Conservation (phyloP, 2,329 filamentous ascomycete species). For the Exophiala oligosperma region DNA sequence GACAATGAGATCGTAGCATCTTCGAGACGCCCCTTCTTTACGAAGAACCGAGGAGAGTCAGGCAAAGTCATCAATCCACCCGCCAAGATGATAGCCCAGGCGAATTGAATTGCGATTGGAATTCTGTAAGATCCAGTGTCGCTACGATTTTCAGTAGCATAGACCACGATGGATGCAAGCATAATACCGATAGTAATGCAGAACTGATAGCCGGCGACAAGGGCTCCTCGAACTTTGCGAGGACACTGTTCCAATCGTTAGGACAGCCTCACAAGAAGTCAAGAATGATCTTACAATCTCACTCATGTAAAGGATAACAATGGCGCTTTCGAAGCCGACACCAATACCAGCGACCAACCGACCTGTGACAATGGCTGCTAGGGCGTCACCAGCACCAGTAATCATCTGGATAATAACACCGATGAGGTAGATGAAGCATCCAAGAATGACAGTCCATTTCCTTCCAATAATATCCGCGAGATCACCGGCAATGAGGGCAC, state of each 20-base stretch:
- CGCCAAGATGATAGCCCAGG: conserved; percentile 72
- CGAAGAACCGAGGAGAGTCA: conserved; percentile 82
- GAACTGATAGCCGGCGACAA: conserved; percentile 83
- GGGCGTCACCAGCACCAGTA: conserved; percentile 37
- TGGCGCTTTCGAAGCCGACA: conserved; percentile 77
- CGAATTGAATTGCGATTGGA: conserved; percentile 76
- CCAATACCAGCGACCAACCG: conserved; percentile 75
- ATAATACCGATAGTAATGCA: conserved; percentile 78
- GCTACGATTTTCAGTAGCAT: conserved; percentile 63
- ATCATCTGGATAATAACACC: conserved; percentile 68
- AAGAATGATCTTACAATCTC: conserved; percentile 56
- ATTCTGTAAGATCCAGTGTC: conserved; percentile 75
- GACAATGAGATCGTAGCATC: conserved; percentile 63
- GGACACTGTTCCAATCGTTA: conserved; percentile 48
- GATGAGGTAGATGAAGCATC: conserved; percentile 69
- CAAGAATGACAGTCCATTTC: conserved; percentile 67
- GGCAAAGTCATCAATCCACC: conserved; percentile 73
- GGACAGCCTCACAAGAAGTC: conserved; percentile 1
- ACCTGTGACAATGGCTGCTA: conserved; percentile 67
- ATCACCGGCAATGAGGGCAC: conserved; percentile 74
- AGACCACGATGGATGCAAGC: conserved; percentile 72
- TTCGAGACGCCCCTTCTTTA: conserved; percentile 72
- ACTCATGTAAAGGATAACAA: conserved; percentile 84
- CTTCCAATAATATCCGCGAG: conserved; percentile 73
- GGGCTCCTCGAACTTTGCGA: conserved; percentile 72